Evolutionary conservation across 78 protist species (phyloP).

Genomic region (Pigoraptor vietnamica): DNA sequence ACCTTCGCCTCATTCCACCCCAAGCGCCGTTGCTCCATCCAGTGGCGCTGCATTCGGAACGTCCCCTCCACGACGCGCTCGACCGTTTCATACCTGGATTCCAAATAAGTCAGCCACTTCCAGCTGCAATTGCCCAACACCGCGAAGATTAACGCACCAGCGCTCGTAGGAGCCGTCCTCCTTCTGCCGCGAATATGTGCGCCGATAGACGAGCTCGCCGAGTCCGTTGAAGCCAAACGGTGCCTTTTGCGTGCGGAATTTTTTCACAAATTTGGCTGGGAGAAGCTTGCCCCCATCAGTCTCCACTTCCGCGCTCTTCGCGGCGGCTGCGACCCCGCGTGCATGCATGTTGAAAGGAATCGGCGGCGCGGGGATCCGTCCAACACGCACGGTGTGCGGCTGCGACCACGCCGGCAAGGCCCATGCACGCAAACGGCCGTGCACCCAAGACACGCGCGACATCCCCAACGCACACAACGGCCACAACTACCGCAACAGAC

Average conservation of each 20-base stretch:
- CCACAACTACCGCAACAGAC: too few species aligned
- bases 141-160: too few species aligned
- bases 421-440: too few species aligned
- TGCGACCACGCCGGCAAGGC: too few species aligned
- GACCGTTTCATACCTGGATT: conserved; percentile 29
- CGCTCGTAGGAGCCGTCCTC: conserved; percentile 56
- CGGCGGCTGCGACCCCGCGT: too few species aligned
- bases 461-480: too few species aligned
- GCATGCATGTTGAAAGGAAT: too few species aligned
- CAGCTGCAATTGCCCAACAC: background rate
- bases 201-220: conserved; percentile 76
- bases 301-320: too few species aligned
- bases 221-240: conserved; percentile 74
- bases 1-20: conserved; percentile 37
- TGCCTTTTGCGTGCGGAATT: background rate
- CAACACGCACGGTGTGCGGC: too few species aligned
- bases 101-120: background rate
- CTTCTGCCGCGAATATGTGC: conserved; percentile 73
- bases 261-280: conserved; percentile 1
- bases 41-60: conserved; percentile 58
- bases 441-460: too few species aligned
- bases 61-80: conserved; percentile 82
- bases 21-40: conserved; percentile 59
- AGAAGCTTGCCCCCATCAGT: background rate
- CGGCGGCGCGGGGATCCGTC: too few species aligned